Percentiles rank a stretch among this genome's conserved stretches.
Conservation (phyloP, 2,329 filamentous ascomycete species). For the Shiraia sp. region DNA sequence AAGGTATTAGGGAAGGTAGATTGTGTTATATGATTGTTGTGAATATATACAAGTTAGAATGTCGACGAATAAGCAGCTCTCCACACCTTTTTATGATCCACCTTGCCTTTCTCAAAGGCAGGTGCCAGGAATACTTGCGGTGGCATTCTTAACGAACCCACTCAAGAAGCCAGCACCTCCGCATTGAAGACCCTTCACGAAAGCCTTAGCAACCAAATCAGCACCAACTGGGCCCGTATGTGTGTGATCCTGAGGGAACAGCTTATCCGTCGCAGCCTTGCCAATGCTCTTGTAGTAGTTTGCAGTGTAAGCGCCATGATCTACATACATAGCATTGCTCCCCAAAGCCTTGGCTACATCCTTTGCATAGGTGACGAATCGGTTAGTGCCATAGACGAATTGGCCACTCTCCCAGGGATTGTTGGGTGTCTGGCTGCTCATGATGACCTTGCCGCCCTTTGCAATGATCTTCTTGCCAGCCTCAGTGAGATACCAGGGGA, state of each 20-base stretch:
- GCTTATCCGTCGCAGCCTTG: slow-evolving; percentile 53
- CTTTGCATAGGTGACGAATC: slow-evolving; percentile 60
- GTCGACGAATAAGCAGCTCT: too few species aligned
- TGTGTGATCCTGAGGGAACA: slow-evolving; percentile 65
- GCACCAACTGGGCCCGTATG: slow-evolving; percentile 64
- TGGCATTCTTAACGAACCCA: slow-evolving; percentile 43
- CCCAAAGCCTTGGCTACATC: slow-evolving; percentile 53
- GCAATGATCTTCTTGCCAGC: slow-evolving; percentile 58
- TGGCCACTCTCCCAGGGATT: slow-evolving; percentile 64
- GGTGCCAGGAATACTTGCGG: slow-evolving; percentile 31
- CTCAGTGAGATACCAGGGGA: slow-evolving; percentile 62
- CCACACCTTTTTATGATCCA: too few species aligned
- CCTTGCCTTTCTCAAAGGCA: slow-evolving; percentile 35
- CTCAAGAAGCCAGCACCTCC: slow-evolving; percentile 50
- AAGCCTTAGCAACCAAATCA: slow-evolving; percentile 59
- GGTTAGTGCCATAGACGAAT: slow-evolving; percentile 51
- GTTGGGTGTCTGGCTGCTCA: slow-evolving; percentile 64
- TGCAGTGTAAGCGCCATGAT: slow-evolving; percentile 63
- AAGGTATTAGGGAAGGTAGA: not conserved
- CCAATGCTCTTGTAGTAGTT: slow-evolving; percentile 58
- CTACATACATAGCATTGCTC: slow-evolving; percentile 55
- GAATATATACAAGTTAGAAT: too few species aligned
- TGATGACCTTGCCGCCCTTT: slow-evolving; percentile 63
- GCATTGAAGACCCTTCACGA: slow-evolving; percentile 62
- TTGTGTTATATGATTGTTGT: too few species aligned